A percentile compares a stretch with the other conserved stretches of the same genome.
phyloP scores from a whole-genome alignment of 441 rosid species.

The Isatis lusitanica region DNA sequence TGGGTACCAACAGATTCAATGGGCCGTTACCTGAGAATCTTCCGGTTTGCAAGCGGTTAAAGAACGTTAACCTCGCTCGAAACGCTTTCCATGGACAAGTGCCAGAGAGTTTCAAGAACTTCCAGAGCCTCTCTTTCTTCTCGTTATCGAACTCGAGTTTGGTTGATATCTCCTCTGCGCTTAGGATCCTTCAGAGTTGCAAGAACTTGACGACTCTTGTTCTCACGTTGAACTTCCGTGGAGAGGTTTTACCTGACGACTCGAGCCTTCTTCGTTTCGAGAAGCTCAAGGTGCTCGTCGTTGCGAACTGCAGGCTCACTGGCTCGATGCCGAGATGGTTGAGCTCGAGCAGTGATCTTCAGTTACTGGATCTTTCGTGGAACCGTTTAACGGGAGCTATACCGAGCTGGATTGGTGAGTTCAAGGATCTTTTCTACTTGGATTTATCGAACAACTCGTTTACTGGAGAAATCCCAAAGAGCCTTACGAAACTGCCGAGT shows the following conservation, averaged over 20 bases:
- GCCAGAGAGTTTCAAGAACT: constrained; percentile 57
- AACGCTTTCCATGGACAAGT: constrained; percentile 62
- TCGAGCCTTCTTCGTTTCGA: constrained; percentile 48
- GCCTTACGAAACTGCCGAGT: constrained; percentile 49
- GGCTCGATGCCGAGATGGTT: constrained; percentile 73
- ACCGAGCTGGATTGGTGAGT: constrained; percentile 65
- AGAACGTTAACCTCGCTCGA: constrained; percentile 61
- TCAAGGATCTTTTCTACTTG: constrained; percentile 65
- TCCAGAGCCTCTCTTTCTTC: constrained; percentile 59
- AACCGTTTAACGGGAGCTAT: constrained; percentile 55
- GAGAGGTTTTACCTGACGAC: constrained; percentile 57
- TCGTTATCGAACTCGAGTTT: constrained; percentile 67
- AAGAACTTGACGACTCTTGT: constrained; percentile 56
- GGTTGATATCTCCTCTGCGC: constrained; percentile 50
- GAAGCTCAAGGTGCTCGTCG: constrained; percentile 60
- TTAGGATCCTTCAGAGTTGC: constrained; percentile 62
- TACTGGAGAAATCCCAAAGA: constrained; percentile 63
- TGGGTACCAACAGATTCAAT: constrained; percentile 57
- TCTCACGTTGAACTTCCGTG: constrained; percentile 59
- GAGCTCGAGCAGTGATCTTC: constrained; percentile 44
- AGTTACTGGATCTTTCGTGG: constrained; percentile 82
- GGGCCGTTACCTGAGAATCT: constrained; percentile 64
- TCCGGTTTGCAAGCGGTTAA: constrained; percentile 54
- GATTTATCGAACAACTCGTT: constrained; percentile 81
- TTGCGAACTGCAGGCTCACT: constrained; percentile 59